Conservation (phyloP, 106 monocot species). For the Cymbidium sinense region DNA sequence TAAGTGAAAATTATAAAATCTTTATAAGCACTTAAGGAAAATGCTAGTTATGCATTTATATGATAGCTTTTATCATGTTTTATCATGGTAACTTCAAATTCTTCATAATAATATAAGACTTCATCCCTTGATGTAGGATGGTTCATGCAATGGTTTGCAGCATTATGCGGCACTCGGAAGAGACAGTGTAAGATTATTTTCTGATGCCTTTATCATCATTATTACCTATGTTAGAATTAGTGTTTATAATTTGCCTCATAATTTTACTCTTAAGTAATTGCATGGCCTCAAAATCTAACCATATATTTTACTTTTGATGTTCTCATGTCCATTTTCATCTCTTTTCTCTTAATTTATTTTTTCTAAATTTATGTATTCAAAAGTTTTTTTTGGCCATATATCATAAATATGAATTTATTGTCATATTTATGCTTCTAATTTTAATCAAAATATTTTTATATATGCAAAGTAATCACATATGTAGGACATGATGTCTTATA, state of each 20-base stretch:
- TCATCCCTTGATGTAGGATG: slow-evolving; percentile 43
- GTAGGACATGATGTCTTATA: too few relatives aligned
- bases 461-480: too few relatives aligned
- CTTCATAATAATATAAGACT: background rate
- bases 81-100: background rate
- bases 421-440: too few relatives aligned
- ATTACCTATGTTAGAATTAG: background rate
- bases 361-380: too few relatives aligned
- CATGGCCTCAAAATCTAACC: background rate
- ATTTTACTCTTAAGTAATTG: background rate
- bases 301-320: background rate
- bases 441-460: too few relatives aligned
- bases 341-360: too few relatives aligned
- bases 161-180: slow-evolving; percentile 91
- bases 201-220: background rate
- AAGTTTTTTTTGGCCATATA: too few relatives aligned
- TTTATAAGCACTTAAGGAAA: background rate
- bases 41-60: background rate
- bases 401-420: too few relatives aligned
- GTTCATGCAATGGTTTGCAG: slow-evolving; percentile 94
- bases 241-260: background rate
- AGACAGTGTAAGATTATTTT: slow-evolving; percentile 46
- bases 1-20: background rate
- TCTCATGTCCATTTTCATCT: too few relatives aligned
- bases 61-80: background rate